A percentile compares a stretch with the other conserved stretches of the same genome.
Evolutionary conservation across 129 eudicot species (phyloP).

Genomic region (Smallanthus sonchifolius): DNA sequence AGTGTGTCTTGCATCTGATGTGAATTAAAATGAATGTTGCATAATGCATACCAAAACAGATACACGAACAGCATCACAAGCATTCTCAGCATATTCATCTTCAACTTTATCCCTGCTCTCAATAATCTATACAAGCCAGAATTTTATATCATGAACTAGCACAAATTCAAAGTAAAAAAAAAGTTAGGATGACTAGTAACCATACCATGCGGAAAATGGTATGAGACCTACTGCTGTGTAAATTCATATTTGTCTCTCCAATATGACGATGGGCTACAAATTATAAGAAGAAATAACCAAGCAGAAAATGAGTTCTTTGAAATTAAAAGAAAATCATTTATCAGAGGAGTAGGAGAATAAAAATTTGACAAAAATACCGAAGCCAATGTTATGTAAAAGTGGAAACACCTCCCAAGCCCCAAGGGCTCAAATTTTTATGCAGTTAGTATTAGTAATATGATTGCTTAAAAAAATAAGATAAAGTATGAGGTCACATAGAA

Average conservation of each 20-base stretch:
- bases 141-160: slow-evolving; percentile 4
- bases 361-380: not conserved
- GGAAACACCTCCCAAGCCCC: not conserved
- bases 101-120: slow-evolving; percentile 90
- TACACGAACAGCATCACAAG: slow-evolving; percentile 99
- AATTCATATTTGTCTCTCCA: slow-evolving; percentile 98
- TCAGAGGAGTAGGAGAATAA: not conserved
- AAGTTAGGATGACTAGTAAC: slow-evolving; percentile 3
- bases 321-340: not conserved
- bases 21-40: not conserved
- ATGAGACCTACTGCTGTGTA: slow-evolving; percentile 94
- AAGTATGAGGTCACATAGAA: not conserved
- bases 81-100: slow-evolving; percentile 55
- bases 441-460: not conserved
- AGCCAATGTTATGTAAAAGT: not conserved
- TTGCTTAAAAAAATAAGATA: not conserved
- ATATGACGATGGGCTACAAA: slow-evolving; percentile 94
- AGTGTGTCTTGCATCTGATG: not conserved
- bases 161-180: not conserved
- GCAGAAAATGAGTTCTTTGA: not conserved
- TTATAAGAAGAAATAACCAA: not conserved
- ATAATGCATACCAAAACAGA: slow-evolving; percentile 74
- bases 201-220: slow-evolving; percentile 97
- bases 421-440: not conserved
- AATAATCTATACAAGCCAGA: slow-evolving; percentile 54